A percentile compares a stretch with the other conserved stretches of the same genome.
Evolutionary conservation across 345 rosid genomes (phyloP).

Genomic region (Moringa oleifera): DNA sequence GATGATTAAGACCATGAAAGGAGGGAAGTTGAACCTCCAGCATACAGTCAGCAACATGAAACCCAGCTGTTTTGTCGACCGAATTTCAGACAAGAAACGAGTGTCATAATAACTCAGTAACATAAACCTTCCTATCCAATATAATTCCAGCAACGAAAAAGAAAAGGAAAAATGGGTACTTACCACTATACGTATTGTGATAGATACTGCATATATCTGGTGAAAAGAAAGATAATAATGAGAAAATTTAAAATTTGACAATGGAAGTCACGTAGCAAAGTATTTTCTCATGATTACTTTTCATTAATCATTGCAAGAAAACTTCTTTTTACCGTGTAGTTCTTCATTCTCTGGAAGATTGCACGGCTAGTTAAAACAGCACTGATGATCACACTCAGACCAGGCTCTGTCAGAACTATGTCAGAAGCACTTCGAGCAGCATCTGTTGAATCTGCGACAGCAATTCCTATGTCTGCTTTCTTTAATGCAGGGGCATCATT

Average conservation of each 20-base stretch:
- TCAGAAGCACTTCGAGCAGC: constrained; percentile 91
- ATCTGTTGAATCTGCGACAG: constrained; percentile 92
- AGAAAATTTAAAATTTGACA: constrained; percentile 3
- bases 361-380: constrained; percentile 95
- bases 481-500: constrained; percentile 91
- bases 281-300: not conserved
- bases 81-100: constrained; percentile 1
- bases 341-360: constrained; percentile 91
- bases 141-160: not conserved
- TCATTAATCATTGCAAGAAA: not conserved
- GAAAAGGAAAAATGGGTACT: constrained; percentile 11
- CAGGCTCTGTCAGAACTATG: constrained; percentile 90
- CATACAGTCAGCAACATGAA: constrained; percentile 61
- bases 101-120: not conserved
- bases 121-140: not conserved
- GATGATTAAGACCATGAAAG: constrained; percentile 79
- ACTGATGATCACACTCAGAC: constrained; percentile 83
- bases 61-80: constrained; percentile 43
- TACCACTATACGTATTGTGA: constrained; percentile 85
- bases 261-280: not conserved
- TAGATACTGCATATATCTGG: constrained; percentile 82
- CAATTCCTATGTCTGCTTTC: constrained; percentile 88
- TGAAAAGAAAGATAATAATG: not conserved
- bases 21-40: constrained; percentile 83
- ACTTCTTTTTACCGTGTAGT: constrained; percentile 54